These are phyloP conservation scores for Plantago rigida DNA, from an alignment of 305 asterid species.

Conservation along the genomic window DNA sequence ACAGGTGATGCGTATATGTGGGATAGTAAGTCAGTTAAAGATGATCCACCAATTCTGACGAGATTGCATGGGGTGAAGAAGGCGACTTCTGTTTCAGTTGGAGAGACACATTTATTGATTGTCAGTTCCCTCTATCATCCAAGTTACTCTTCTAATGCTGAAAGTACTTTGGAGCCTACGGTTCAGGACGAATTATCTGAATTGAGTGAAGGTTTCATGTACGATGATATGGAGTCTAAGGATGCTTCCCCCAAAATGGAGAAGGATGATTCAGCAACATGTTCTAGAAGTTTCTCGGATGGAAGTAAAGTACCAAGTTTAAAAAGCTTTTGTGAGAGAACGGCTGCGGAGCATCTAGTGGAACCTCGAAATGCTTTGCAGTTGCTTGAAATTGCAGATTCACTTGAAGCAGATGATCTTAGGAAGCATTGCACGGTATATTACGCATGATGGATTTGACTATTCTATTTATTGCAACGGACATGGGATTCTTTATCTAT, in stretches of 20 bases:
- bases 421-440: slow-evolving; percentile 71
- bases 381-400: slow-evolving; percentile 81
- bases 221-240: slow-evolving; percentile 55
- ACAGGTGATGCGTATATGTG: slow-evolving; percentile 82
- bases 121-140: slow-evolving; percentile 89
- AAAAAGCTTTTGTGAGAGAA: slow-evolving; percentile 75
- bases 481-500: slow-evolving; percentile 9
- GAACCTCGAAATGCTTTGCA: slow-evolving; percentile 83
- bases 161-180: slow-evolving; percentile 30
- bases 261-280: slow-evolving; percentile 32
- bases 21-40: slow-evolving; percentile 69
- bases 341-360: slow-evolving; percentile 73
- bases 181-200: slow-evolving; percentile 45
- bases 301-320: slow-evolving; percentile 51
- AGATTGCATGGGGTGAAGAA: slow-evolving; percentile 86
- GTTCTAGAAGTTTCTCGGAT: slow-evolving; percentile 25
- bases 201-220: slow-evolving; percentile 49
- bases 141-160: slow-evolving; percentile 34
- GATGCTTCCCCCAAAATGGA: slow-evolving; percentile 28
- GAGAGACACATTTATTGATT: slow-evolving; percentile 80
- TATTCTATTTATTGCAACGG: background rate
- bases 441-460: background rate
- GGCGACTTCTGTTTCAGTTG: slow-evolving; percentile 85
- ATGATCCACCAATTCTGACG: slow-evolving; percentile 46
- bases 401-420: slow-evolving; percentile 74